phyloP scores from a whole-genome alignment of 192 early-diverging fungal genomes.

The Phycomyces blakesleeanus region DNA sequence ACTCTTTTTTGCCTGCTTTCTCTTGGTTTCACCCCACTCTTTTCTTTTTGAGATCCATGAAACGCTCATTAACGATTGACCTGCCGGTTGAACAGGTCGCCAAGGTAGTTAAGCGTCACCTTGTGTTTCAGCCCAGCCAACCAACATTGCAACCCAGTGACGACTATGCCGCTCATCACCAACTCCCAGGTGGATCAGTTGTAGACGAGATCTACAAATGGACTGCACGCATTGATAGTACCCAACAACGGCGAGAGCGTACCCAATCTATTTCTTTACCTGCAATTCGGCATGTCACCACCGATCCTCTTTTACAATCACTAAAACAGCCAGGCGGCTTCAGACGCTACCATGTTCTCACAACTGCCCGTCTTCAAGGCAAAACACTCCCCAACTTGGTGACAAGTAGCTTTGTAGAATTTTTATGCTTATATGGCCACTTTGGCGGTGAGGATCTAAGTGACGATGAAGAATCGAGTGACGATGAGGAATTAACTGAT shows the following conservation, averaged over 20 bases:
- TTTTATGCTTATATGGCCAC: slow-evolving; percentile 87
- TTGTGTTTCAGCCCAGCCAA: slow-evolving; percentile 56
- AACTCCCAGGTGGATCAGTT: slow-evolving; percentile 70
- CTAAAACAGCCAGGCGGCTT: slow-evolving; percentile 83
- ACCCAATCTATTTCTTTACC: slow-evolving; percentile 35
- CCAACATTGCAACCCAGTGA: slow-evolving; percentile 39
- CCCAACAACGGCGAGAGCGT: slow-evolving; percentile 26
- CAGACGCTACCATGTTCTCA: slow-evolving; percentile 78
- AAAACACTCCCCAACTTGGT: slow-evolving; percentile 68
- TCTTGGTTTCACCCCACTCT: neutral
- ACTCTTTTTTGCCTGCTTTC: neutral
- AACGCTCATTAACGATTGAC: slow-evolving; percentile 32
- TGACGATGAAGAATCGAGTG: slow-evolving; percentile 53
- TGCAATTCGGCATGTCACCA: neutral
- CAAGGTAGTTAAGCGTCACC: slow-evolving; percentile 65
- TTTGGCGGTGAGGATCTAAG: slow-evolving; percentile 91
- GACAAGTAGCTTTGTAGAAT: slow-evolving; percentile 92
- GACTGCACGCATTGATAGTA: slow-evolving; percentile 65
- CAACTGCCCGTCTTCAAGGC: slow-evolving; percentile 68
- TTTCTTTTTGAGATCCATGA: slow-evolving; percentile 11
- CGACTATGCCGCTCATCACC: slow-evolving; percentile 39
- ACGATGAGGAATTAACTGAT: slow-evolving; percentile 6
- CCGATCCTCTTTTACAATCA: slow-evolving; percentile 14
- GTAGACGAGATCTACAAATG: slow-evolving; percentile 89
- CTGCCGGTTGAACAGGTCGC: slow-evolving; percentile 55